Conservation (phyloP, 768 basidiomycete genomes). For the Xerocomus spinulosus region DNA sequence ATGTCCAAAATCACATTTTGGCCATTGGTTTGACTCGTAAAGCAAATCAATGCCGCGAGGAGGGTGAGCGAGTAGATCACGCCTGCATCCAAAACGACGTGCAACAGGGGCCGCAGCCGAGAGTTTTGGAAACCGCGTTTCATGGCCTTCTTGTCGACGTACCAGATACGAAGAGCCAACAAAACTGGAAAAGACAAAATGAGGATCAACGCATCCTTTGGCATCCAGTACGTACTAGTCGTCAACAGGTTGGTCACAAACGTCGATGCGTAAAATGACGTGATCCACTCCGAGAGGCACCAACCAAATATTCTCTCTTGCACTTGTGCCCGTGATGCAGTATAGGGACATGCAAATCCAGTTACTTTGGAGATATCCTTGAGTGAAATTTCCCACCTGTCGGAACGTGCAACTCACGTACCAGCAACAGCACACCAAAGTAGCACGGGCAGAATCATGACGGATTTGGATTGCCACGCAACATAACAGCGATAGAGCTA, state of each 20-base stretch:
- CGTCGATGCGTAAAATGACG: slow-evolving; percentile 28
- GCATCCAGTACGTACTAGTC: slow-evolving; percentile 16
- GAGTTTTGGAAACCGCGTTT: neutral
- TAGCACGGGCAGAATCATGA: slow-evolving; percentile 21
- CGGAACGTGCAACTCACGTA: too few species aligned
- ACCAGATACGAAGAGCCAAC: slow-evolving; percentile 25
- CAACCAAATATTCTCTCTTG: slow-evolving; percentile 19
- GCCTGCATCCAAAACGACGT: slow-evolving; percentile 32
- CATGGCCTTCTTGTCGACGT: slow-evolving; percentile 18
- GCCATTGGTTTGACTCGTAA: slow-evolving; percentile 23
- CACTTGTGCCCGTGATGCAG: slow-evolving; percentile 5
- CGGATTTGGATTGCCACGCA: slow-evolving; percentile 22
- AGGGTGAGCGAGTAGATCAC: slow-evolving; percentile 33
- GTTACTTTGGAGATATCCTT: neutral
- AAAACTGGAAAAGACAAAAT: slow-evolving; percentile 9
- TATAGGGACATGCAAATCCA: neutral
- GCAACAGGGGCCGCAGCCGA: slow-evolving; percentile 8
- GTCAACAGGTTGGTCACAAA: slow-evolving; percentile 29
- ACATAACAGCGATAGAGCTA: slow-evolving; percentile 19
- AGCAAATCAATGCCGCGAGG: slow-evolving; percentile 28
- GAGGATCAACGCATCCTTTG: neutral
- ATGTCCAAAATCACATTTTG: slow-evolving; percentile 33
- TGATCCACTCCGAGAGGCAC: slow-evolving; percentile 28
- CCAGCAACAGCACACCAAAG: slow-evolving; percentile 25
- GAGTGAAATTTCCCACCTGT: too few species aligned